phyloP scores from a whole-genome alignment of 2,329 filamentous ascomycete species.

The Bipolaris oryzae region DNA sequence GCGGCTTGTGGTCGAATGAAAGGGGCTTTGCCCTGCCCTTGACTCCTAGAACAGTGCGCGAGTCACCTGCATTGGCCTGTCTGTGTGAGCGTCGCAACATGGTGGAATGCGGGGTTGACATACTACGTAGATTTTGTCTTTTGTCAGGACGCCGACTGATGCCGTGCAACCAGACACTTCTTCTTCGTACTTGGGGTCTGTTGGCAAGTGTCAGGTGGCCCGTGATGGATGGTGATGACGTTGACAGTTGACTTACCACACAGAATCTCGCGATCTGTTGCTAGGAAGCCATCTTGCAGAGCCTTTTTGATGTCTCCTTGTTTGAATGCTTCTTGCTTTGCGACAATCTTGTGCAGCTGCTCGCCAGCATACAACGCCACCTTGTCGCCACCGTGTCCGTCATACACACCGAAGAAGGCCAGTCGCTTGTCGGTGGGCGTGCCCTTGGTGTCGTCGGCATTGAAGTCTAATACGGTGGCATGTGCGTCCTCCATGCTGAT shows the following conservation, averaged over 20 bases:
- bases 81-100: slow-evolving; percentile 21
- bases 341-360: slow-evolving; percentile 90
- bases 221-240: slow-evolving; percentile 9
- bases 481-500: slow-evolving; percentile 99
- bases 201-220: slow-evolving; percentile 35
- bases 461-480: slow-evolving; percentile 83
- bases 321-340: slow-evolving; percentile 94
- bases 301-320: slow-evolving; percentile 91
- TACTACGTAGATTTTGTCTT: slow-evolving; percentile 94
- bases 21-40: slow-evolving; percentile 97
- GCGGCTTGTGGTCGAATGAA: slow-evolving; percentile 99
- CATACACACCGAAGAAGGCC: slow-evolving; percentile 97
- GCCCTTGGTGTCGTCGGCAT: slow-evolving; percentile 59
- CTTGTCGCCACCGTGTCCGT: slow-evolving; percentile 96
- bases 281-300: slow-evolving; percentile 94
- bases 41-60: slow-evolving; percentile 90
- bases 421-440: slow-evolving; percentile 73
- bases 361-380: slow-evolving; percentile 92
- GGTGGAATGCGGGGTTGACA: slow-evolving; percentile 51
- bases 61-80: slow-evolving; percentile 96
- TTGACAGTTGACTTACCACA: slow-evolving; percentile 68
- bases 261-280: slow-evolving; percentile 92
- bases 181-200: slow-evolving; percentile 96
- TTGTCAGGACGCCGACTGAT: slow-evolving; percentile 85
- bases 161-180: slow-evolving; percentile 98